A percentile compares a stretch with the other conserved stretches of the same genome.
These are phyloP conservation scores for Gracilaria caudata DNA, from an alignment of 23 red algal species.

Conservation along the genomic window DNA sequence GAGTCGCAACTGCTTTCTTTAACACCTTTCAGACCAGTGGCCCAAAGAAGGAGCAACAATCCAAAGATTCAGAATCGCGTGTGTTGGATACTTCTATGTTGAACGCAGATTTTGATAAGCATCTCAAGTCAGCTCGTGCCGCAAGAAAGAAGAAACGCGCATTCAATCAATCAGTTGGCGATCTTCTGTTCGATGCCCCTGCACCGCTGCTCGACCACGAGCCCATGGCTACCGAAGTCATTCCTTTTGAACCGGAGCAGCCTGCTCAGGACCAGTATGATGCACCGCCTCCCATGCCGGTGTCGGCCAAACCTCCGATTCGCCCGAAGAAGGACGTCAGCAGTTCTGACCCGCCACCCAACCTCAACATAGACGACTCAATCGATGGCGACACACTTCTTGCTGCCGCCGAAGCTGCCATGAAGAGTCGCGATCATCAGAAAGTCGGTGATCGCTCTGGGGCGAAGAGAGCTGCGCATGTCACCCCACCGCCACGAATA, in stretches of 20 bases:
- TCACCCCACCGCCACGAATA: neutral
- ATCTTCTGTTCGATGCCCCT: constrained; percentile 52
- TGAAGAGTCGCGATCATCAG: neutral
- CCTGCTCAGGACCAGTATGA: constrained; percentile 30
- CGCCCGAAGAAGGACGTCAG: neutral
- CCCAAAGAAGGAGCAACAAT: neutral
- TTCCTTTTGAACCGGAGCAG: neutral
- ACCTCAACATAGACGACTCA: constrained; percentile 49
- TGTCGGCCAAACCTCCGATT: constrained; percentile 3
- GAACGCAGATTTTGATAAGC: constrained; percentile 41
- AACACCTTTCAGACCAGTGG: constrained; percentile 30
- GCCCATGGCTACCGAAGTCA: neutral
- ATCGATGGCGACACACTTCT: constrained; percentile 45
- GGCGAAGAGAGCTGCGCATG: neutral
- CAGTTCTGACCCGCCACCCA: neutral
- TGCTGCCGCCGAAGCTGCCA: constrained; percentile 53
- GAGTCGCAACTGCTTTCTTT: constrained; percentile 63
- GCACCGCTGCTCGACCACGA: neutral
- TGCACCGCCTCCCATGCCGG: constrained; percentile 37
- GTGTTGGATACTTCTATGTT: constrained; percentile 57
- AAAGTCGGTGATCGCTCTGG: neutral
- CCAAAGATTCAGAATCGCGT: neutral
- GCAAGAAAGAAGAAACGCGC: constrained; percentile 58
- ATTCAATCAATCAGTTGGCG: constrained; percentile 37
- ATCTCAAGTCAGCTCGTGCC: constrained; percentile 16